Conservation (phyloP, 2,329 filamentous ascomycete genomes). For the Phaeophleospora eucalypticola region DNA sequence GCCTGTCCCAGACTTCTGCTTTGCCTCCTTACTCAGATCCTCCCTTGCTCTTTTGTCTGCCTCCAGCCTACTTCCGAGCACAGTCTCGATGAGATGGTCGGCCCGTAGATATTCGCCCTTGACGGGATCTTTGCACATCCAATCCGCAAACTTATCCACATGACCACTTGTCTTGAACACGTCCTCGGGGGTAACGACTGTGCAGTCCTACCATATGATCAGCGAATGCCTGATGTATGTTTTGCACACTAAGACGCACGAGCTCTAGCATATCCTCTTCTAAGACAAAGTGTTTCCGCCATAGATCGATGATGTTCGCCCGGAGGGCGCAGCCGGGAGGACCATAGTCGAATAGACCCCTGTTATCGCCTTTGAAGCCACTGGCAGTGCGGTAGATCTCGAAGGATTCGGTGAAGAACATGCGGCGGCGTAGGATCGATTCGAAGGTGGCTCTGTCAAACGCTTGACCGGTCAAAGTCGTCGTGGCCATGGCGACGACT, state of each 20-base stretch:
- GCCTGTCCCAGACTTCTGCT: conserved; percentile 78
- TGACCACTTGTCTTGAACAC: conserved; percentile 91
- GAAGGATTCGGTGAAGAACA: conserved; percentile 94
- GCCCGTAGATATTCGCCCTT: conserved; percentile 94
- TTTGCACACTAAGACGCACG: no score
- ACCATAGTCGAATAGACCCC: conserved; percentile 80
- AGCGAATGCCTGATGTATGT: no score
- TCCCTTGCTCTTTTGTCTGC: conserved; percentile 84
- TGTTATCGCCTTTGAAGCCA: no score
- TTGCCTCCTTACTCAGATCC: conserved; percentile 66
- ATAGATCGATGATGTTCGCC: conserved; percentile 80
- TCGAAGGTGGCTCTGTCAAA: conserved; percentile 81
- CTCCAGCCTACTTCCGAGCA: conserved; percentile 80
- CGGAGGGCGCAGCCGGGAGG: conserved; percentile 82
- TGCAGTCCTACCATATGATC: conserved; percentile 92
- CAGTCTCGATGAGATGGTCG: conserved; percentile 93
- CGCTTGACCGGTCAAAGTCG: conserved; percentile 80
- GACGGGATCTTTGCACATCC: conserved; percentile 90
- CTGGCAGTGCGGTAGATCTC: conserved; percentile 78
- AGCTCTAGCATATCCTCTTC: conserved; percentile 97
- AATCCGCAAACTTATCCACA: conserved; percentile 96
- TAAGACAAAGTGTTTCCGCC: conserved; percentile 90
- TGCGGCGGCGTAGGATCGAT: conserved; percentile 76
- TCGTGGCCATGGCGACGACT: conserved; percentile 50
- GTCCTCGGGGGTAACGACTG: conserved; percentile 85